Conservation (phyloP, 257 asterid species). For the Haberlea rhodopensis region DNA sequence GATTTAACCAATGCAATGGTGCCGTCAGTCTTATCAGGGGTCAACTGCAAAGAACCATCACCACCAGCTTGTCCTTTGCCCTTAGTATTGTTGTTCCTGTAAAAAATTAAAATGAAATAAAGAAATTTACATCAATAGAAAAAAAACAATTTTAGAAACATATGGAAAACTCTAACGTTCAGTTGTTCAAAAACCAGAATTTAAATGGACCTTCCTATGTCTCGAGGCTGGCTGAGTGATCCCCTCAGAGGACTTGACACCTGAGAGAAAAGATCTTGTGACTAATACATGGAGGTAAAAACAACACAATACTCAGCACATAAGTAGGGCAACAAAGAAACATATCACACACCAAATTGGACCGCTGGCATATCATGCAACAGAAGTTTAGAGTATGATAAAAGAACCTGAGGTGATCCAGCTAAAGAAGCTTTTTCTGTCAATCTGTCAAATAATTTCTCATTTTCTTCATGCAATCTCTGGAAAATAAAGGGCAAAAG, state of each 20-base stretch:
- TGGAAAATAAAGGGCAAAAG: constrained; percentile 30
- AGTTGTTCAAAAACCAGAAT: constrained; percentile 24
- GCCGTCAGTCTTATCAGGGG: constrained; percentile 57
- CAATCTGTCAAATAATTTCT: constrained; percentile 87
- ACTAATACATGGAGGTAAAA: constrained; percentile 21
- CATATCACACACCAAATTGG: constrained; percentile 19
- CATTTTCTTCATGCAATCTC: constrained; percentile 98
- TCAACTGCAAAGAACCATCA: constrained; percentile 46
- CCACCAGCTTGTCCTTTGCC: constrained; percentile 58
- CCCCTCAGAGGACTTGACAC: constrained; percentile 63
- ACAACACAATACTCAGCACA: constrained; percentile 24
- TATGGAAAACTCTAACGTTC: neutral
- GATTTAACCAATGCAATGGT: constrained; percentile 79
- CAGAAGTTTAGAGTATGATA: constrained; percentile 19
- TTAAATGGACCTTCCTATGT: constrained; percentile 56
- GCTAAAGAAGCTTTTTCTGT: constrained; percentile 80
- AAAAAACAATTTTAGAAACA: constrained; percentile 8
- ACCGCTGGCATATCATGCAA: constrained; percentile 4
- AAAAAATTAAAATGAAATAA: constrained; percentile 23
- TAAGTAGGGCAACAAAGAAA: constrained; percentile 23
- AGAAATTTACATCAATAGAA: constrained; percentile 14
- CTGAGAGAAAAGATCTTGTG: constrained; percentile 41
- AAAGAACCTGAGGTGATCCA: constrained; percentile 80
- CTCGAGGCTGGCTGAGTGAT: constrained; percentile 53
- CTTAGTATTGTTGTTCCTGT: constrained; percentile 54